Percentiles rank a stretch among this genome's conserved stretches.
phyloP scores from a whole-genome alignment of 352 stramenopile species.

The Labyrinthula sp. region DNA sequence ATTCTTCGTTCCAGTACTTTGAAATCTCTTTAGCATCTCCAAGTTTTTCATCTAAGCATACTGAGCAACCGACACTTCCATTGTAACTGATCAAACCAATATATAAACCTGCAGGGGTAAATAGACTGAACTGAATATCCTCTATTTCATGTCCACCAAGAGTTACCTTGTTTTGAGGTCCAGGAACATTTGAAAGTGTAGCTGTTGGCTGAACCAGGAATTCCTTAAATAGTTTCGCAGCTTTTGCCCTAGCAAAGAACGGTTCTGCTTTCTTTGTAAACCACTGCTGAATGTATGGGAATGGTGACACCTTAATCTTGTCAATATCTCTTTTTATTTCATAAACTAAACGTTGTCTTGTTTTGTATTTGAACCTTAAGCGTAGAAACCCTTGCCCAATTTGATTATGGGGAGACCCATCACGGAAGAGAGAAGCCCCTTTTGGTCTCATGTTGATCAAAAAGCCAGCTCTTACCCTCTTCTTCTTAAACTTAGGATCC shows the following conservation, averaged over 20 bases:
- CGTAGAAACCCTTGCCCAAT: constrained; percentile 20
- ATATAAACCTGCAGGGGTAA: constrained; percentile 11
- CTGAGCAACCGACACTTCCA: constrained; percentile 1
- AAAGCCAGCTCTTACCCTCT: constrained; percentile 14
- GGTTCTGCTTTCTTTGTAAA: constrained; percentile 2
- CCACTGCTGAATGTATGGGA: constrained; percentile 13
- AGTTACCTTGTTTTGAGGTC: neutral
- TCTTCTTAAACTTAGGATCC: constrained; percentile 1
- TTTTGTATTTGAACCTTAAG: constrained; percentile 14
- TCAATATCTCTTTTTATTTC: constrained; percentile 20
- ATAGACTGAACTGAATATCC: constrained; percentile 21
- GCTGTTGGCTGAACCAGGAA: too few species aligned
- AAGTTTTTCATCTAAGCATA: constrained; percentile 13
- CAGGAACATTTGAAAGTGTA: constrained; percentile 19
- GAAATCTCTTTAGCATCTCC: constrained; percentile 14
- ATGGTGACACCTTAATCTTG: constrained; percentile 23
- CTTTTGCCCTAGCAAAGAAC: constrained; percentile 9
- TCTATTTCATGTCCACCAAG: constrained; percentile 3
- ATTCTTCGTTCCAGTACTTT: constrained; percentile 24
- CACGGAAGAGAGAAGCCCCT: constrained; percentile 5
- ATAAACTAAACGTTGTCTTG: constrained; percentile 3
- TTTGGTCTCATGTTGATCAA: constrained; percentile 1
- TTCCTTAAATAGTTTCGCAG: too few species aligned
- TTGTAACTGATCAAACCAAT: constrained; percentile 20
- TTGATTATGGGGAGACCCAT: constrained; percentile 11